Base-by-base conservation (phyloP, 2,329 filamentous ascomycete genomes). In the Cladosporium sp. region DNA sequence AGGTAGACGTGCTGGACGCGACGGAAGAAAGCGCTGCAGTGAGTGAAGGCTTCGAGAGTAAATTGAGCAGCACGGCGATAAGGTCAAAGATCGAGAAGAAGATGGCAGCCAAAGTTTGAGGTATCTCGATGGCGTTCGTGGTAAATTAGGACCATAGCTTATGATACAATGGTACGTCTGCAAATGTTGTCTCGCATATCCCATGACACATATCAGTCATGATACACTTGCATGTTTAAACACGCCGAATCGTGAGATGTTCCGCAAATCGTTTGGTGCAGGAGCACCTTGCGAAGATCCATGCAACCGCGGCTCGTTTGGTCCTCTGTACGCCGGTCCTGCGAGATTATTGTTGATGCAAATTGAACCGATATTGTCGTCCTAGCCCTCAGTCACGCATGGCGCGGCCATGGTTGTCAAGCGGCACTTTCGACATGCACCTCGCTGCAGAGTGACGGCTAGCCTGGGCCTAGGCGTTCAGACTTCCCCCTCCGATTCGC, bases 31-130 rank as follows among this genome's bases (percentile, higher is more conserved):
- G 58, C 8, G 56, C 58, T 24, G 71, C 74, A 42, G 71, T 75
- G 12, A 67, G 65, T 48, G 82, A 85, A 57, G 80, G 82, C 62
- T 96, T 95, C 73, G 83, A 86, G 24, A 82, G 83, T 60, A 97
- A 97, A 76, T 89, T 97, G 65, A 96, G 91, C 77, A 97, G 92
- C 74, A 95, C 92, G 0, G 88, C 88, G 58, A 96, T 96, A 37
- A 61, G 71, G 22, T 67, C 68, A 36, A 57, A 57, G 54, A 39
- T 57, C 24, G 54, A 49, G 37, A 57, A 36, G 45, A 57, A 51
- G 44, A 42, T 32, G 37, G 36, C 24, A 9, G 35, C 54, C 1
- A 57, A 57, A 45, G 54, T 57, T 2, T 56, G 34, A 56, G 44
- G 28, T 25, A 9, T 9, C 28, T 32, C 8, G 28, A 5, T 32